Conservation (phyloP, 1,284 basidiomycete genomes). For the Leucoagaricus sp. region DNA sequence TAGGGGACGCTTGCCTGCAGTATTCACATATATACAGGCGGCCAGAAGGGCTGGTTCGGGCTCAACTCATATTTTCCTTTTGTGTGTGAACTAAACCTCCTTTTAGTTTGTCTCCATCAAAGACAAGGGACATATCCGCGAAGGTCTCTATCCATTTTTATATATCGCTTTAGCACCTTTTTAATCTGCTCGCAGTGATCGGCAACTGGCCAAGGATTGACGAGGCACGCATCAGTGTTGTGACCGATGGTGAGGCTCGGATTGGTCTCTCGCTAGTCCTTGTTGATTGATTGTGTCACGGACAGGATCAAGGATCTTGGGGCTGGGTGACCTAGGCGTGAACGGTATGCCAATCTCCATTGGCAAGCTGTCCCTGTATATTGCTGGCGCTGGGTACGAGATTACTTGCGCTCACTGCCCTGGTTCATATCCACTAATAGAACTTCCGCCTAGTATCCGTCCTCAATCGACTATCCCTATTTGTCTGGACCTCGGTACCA, state of each 20-base stretch:
- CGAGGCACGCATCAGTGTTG: slow-evolving; percentile 82
- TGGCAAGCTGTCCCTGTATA: slow-evolving; percentile 91
- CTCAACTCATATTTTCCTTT: slow-evolving; percentile 13
- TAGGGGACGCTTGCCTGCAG: slow-evolving; percentile 89
- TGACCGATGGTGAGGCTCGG: slow-evolving; percentile 74
- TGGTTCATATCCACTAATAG: neutral
- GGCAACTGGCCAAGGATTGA: slow-evolving; percentile 75
- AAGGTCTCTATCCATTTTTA: slow-evolving; percentile 28
- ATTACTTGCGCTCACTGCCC: slow-evolving; percentile 1
- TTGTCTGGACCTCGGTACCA: slow-evolving; percentile 85
- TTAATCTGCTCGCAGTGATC: slow-evolving; percentile 45
- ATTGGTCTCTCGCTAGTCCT: neutral
- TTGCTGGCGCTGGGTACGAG: slow-evolving; percentile 80
- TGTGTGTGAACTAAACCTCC: neutral
- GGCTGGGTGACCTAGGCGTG: slow-evolving; percentile 87
- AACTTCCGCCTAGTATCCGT: slow-evolving; percentile 60
- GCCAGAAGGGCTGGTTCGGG: slow-evolving; percentile 74
- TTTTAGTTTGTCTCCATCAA: slow-evolving; percentile 81
- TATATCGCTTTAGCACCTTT: neutral
- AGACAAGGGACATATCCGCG: slow-evolving; percentile 80
- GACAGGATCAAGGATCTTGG: slow-evolving; percentile 84
- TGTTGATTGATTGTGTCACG: slow-evolving; percentile 14
- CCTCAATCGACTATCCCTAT: slow-evolving; percentile 88
- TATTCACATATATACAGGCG: slow-evolving; percentile 82
- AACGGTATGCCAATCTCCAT: slow-evolving; percentile 94